Percentiles rank a stretch among this genome's conserved stretches.
Conservation (phyloP, 148 eudicot species). For the Diospyros lotus region DNA sequence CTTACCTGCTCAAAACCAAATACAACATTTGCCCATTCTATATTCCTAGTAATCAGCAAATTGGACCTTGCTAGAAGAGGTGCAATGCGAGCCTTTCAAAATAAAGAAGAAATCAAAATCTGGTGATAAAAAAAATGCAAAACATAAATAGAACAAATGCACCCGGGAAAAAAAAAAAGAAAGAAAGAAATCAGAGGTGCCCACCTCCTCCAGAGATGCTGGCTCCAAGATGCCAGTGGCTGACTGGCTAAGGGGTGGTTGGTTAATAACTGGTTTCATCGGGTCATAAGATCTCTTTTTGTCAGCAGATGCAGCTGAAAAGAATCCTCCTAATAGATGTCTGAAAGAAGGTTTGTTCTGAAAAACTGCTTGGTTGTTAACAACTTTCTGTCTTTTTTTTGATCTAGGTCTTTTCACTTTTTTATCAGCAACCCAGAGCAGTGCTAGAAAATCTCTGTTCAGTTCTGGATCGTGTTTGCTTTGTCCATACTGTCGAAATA, state of each 20-base stretch:
- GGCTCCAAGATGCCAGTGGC: slow-evolving; percentile 53
- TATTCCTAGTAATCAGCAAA: slow-evolving; percentile 87
- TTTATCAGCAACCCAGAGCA: slow-evolving; percentile 61
- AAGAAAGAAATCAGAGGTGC: background rate
- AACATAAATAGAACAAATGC: background rate
- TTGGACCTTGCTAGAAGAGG: slow-evolving; percentile 95
- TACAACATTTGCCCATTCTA: slow-evolving; percentile 96
- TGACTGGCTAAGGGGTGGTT: slow-evolving; percentile 79
- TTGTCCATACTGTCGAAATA: slow-evolving; percentile 33
- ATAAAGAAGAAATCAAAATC: background rate
- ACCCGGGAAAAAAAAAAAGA: background rate
- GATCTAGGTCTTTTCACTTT: slow-evolving; percentile 29
- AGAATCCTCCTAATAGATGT: slow-evolving; percentile 12
- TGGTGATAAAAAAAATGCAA: slow-evolving; percentile 9
- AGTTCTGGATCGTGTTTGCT: slow-evolving; percentile 34
- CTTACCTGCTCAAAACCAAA: slow-evolving; percentile 97
- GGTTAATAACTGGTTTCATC: slow-evolving; percentile 30
- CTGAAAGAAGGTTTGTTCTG: slow-evolving; percentile 7
- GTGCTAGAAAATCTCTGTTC: slow-evolving; percentile 66
- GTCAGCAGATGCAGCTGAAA: slow-evolving; percentile 18
- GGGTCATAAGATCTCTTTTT: slow-evolving; percentile 18
- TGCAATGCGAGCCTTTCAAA: slow-evolving; percentile 57
- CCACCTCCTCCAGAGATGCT: slow-evolving; percentile 74
- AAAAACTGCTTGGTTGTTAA: slow-evolving; percentile 8
- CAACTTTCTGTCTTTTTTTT: slow-evolving; percentile 26